Conservation (phyloP, 2,329 filamentous ascomycete genomes). For the Colletotrichum australisinense region DNA sequence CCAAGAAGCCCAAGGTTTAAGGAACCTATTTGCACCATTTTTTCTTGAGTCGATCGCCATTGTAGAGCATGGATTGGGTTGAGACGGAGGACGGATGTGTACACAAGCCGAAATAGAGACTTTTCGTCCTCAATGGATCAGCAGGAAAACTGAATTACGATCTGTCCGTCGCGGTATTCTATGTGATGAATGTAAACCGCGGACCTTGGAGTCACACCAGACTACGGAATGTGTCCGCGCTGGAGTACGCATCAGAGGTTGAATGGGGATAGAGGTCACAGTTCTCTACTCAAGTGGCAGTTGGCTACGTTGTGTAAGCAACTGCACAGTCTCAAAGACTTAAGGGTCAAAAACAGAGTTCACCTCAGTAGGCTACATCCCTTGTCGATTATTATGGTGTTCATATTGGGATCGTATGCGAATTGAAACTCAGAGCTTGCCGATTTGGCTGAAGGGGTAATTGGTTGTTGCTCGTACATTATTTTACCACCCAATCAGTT, state of each 20-base stretch:
- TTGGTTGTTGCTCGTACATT: no score
- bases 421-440: no score
- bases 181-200: background rate
- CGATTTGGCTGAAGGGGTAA: no score
- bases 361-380: no score
- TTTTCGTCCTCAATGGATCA: slow-evolving; percentile 35
- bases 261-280: no score
- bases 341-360: no score
- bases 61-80: slow-evolving; percentile 37
- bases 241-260: background rate
- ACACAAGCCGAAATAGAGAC: slow-evolving; percentile 48
- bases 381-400: no score
- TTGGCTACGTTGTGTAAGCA: no score
- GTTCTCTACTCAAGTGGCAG: no score
- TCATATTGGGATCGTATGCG: no score
- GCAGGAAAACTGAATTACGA: background rate
- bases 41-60: slow-evolving; percentile 29
- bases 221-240: background rate
- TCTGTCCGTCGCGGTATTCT: background rate
- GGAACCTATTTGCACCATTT: slow-evolving; percentile 4
- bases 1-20: slow-evolving; percentile 58
- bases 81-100: slow-evolving; percentile 43
- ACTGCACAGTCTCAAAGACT: no score
- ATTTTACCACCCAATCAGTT: no score
- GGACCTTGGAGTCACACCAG: background rate